Percentiles rank a stretch among this genome's conserved stretches.
phyloP scores from a whole-genome alignment of 1,139 yeast genomes.

The Oligophagozyma castellii region DNA sequence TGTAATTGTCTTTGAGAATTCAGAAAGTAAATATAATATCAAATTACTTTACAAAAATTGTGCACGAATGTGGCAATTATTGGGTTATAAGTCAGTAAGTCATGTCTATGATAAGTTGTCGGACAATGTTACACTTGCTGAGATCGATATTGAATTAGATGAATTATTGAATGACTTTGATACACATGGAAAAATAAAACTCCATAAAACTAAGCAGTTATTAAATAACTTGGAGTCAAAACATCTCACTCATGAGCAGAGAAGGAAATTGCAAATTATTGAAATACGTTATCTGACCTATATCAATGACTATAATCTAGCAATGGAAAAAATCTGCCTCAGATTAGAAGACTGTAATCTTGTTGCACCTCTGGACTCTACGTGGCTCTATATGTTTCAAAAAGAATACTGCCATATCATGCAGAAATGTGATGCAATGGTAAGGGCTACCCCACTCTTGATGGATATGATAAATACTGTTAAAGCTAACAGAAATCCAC shows the following conservation, averaged over 20 bases:
- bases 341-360: constrained; percentile 7
- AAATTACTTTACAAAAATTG: constrained; percentile 4
- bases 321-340: constrained; percentile 9
- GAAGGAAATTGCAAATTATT: constrained; percentile 6
- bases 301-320: constrained; percentile 10
- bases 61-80: constrained; percentile 7
- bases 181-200: background rate
- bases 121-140: background rate
- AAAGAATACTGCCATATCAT: constrained; percentile 12
- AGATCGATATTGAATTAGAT: constrained; percentile 1
- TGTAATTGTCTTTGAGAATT: constrained; percentile 10
- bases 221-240: constrained; percentile 3
- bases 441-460: constrained; percentile 11
- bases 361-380: constrained; percentile 6
- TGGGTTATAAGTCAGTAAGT: constrained; percentile 7
- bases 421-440: constrained; percentile 9
- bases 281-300: constrained; percentile 7
- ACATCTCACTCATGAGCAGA: constrained; percentile 8
- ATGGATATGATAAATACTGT: constrained; percentile 9
- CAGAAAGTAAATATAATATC: constrained; percentile 4
- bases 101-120: constrained; percentile 5
- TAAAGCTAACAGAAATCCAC: constrained; percentile 8
- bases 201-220: background rate
- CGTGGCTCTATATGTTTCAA: constrained; percentile 14
- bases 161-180: background rate